These are phyloP conservation scores for Carex myosuroides DNA, from an alignment of 176 grass and related monocot genomes.

Conservation along the genomic window DNA sequence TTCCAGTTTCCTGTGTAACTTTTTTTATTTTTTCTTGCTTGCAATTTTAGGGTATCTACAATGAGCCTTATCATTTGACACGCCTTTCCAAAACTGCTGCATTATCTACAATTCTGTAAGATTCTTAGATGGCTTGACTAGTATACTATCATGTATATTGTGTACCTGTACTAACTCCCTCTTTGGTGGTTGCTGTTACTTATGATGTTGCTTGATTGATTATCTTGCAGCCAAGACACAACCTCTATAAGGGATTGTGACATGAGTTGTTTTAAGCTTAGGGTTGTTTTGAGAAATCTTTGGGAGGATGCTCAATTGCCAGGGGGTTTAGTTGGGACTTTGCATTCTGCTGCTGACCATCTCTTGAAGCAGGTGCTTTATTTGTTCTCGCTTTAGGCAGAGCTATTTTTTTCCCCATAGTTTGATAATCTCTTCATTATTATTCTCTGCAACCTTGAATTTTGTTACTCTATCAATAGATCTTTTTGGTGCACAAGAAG, in stretches of 20 bases:
- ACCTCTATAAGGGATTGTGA: conserved; percentile 57
- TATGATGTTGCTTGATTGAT: conserved; percentile 6
- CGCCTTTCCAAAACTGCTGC: conserved; percentile 56
- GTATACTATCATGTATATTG: background rate
- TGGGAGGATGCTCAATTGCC: conserved; percentile 51
- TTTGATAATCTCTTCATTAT: conserved; percentile 18
- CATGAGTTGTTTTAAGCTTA: conserved; percentile 58
- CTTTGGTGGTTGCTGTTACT: background rate
- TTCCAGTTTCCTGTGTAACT: conserved; percentile 5
- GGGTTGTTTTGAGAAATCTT: conserved; percentile 58
- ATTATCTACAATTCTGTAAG: conserved; percentile 67
- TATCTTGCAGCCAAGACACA: conserved; percentile 41
- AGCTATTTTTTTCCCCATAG: conserved; percentile 5
- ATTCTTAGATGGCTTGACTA: conserved; percentile 5
- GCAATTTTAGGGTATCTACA: conserved; percentile 25
- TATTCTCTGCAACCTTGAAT: background rate
- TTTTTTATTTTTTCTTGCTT: conserved; percentile 25
- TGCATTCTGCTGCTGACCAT: conserved; percentile 54
- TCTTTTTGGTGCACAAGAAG: conserved; percentile 70
- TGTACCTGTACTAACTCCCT: background rate
- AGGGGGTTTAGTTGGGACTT: conserved; percentile 38
- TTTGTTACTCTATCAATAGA: conserved; percentile 28
- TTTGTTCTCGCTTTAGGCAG: conserved; percentile 16
- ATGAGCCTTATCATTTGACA: conserved; percentile 53
- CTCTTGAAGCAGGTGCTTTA: conserved; percentile 82